A percentile compares a stretch with the other conserved stretches of the same genome.
Conservation (phyloP, 306 rosid species). For the Fragaria nilgerrensis region DNA sequence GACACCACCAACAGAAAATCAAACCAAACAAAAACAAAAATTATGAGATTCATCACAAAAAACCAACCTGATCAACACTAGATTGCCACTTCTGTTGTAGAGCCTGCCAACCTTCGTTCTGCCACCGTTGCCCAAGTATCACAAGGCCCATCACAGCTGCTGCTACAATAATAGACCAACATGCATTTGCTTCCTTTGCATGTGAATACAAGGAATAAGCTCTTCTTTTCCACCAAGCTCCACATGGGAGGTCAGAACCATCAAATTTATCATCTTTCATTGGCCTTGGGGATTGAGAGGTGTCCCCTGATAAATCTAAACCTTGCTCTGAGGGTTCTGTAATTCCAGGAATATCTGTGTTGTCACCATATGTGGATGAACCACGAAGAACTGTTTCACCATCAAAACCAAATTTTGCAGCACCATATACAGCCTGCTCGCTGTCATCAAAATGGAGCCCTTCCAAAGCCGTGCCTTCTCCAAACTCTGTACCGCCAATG, state of each 20-base stretch:
- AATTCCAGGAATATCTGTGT: slow-evolving; percentile 33
- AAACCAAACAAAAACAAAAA: neutral
- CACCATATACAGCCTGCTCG: slow-evolving; percentile 49
- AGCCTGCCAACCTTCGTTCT: slow-evolving; percentile 74
- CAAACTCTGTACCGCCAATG: slow-evolving; percentile 59
- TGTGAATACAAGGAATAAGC: slow-evolving; percentile 83
- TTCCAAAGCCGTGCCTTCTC: slow-evolving; percentile 55
- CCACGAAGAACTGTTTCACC: slow-evolving; percentile 44
- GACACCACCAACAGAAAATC: neutral
- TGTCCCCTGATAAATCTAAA: slow-evolving; percentile 38
- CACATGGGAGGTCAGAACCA: slow-evolving; percentile 63
- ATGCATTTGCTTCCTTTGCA: slow-evolving; percentile 82
- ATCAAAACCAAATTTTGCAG: slow-evolving; percentile 48
- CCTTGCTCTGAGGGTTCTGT: slow-evolving; percentile 46
- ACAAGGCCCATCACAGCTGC: slow-evolving; percentile 89
- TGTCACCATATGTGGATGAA: slow-evolving; percentile 46
- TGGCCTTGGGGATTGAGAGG: slow-evolving; percentile 40
- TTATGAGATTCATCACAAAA: slow-evolving; percentile 1
- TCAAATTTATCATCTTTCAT: slow-evolving; percentile 37
- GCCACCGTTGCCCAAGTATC: slow-evolving; percentile 91
- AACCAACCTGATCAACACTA: slow-evolving; percentile 52
- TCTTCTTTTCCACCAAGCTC: slow-evolving; percentile 98
- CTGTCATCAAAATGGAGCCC: slow-evolving; percentile 49
- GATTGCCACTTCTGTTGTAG: slow-evolving; percentile 73
- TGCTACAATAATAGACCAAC: slow-evolving; percentile 87